Conservation (phyloP, 2,329 filamentous ascomycete genomes). For the Capronia epimyces region DNA sequence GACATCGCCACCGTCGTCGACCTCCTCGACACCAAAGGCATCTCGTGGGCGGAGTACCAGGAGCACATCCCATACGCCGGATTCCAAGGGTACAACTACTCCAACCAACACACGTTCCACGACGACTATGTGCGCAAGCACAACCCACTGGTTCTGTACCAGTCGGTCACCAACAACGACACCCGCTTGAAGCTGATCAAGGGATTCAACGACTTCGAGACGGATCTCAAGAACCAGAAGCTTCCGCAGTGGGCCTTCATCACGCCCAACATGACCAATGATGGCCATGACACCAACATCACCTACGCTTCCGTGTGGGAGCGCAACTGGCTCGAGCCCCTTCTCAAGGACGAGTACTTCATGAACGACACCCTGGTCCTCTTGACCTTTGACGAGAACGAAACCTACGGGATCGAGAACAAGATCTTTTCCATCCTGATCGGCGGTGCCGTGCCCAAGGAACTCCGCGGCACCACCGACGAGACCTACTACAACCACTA, state of each 20-base stretch:
- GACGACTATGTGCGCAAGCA: conserved; percentile 83
- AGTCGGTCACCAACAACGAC: conserved; percentile 56
- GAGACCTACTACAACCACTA: conserved; percentile 68
- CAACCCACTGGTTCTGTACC: conserved; percentile 62
- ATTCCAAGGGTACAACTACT: conserved; percentile 59
- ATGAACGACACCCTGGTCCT: conserved; percentile 70
- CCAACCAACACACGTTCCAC: conserved; percentile 59
- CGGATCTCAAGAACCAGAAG: conserved; percentile 57
- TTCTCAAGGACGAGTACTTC: conserved; percentile 64
- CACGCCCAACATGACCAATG: conserved; percentile 53
- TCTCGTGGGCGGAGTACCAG: conserved; percentile 68
- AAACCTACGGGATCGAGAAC: conserved; percentile 63
- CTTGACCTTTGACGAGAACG: conserved; percentile 74
- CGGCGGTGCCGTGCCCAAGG: conserved; percentile 63
- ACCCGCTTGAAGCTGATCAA: conserved; percentile 65
- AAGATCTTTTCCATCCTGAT: conserved; percentile 65
- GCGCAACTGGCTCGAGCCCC: conserved; percentile 61
- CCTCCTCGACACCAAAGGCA: conserved; percentile 58
- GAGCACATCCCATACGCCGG: conserved; percentile 72
- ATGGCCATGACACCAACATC: conserved; percentile 69
- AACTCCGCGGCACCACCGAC: conserved; percentile 65
- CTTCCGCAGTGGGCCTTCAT: conserved; percentile 64
- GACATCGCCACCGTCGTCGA: conserved; percentile 66
- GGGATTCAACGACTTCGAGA: conserved; percentile 64
- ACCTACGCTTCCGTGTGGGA: conserved; percentile 65